Conservation (phyloP, 2,329 filamentous ascomycete genomes). For the Xenosphaeropsis pyriputrescens region DNA sequence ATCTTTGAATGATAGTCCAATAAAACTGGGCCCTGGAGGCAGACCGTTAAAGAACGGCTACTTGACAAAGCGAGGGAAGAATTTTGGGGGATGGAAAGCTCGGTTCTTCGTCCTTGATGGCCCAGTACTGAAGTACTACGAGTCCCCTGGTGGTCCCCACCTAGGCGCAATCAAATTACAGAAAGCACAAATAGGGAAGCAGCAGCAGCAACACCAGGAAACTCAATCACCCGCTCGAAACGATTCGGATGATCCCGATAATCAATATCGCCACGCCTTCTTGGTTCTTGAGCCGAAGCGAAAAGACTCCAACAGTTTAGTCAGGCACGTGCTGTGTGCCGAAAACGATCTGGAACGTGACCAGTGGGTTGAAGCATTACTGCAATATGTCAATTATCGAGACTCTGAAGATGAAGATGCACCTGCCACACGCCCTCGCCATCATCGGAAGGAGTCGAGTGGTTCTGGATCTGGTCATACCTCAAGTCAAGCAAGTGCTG, state of each 20-base stretch:
- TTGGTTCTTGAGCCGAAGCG: conserved; percentile 90
- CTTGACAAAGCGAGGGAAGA: conserved; percentile 92
- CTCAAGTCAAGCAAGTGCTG: conserved; percentile 17
- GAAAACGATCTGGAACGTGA: conserved; percentile 90
- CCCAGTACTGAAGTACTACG: conserved; percentile 73
- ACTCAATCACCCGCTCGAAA: conserved; percentile 45
- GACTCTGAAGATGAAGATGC: conserved; percentile 42
- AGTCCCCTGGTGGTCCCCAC: conserved; percentile 78
- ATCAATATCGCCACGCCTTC: conserved; percentile 94
- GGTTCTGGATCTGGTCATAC: conserved; percentile 11
- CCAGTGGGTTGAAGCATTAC: conserved; percentile 78
- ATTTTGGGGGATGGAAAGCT: conserved; percentile 98
- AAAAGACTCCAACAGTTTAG: conserved; percentile 77
- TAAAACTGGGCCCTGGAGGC: conserved; percentile 41
- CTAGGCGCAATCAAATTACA: conserved; percentile 86
- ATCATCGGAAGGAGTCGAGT: conserved; percentile 23
- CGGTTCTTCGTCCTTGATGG: conserved; percentile 57
- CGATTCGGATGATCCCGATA: conserved; percentile 63
- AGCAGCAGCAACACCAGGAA: conserved; percentile 49
- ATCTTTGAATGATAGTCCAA: conserved; percentile 20
- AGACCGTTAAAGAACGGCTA: conserved; percentile 74
- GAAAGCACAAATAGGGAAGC: conserved; percentile 87
- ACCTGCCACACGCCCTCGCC: conserved; percentile 3
- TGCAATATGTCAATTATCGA: conserved; percentile 75
- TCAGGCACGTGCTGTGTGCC: conserved; percentile 88